These are phyloP conservation scores for Primulina huaijiensis DNA, from an alignment of 257 asterid species.

Conservation along the genomic window DNA sequence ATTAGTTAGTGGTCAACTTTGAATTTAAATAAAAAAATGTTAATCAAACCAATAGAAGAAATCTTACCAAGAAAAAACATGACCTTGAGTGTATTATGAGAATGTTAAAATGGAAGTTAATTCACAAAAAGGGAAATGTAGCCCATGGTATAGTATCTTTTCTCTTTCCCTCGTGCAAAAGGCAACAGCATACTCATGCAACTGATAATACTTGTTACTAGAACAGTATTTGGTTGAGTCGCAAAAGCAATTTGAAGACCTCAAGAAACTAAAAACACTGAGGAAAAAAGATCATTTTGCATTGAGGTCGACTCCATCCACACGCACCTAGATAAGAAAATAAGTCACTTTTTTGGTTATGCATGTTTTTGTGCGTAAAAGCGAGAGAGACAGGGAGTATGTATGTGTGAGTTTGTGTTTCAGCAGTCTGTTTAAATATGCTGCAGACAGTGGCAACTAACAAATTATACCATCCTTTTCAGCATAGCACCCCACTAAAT, in stretches of 20 bases:
- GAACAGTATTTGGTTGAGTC: background rate
- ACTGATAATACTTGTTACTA: background rate
- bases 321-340: background rate
- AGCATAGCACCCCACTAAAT: no score
- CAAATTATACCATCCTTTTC: no score
- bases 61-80: background rate
- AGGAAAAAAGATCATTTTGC: background rate
- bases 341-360: background rate
- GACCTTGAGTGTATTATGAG: background rate
- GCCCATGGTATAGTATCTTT: background rate
- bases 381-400: no score
- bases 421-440: no score
- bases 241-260: background rate
- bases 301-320: background rate
- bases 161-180: background rate
- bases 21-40: slow-evolving; percentile 8
- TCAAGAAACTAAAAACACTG: no score
- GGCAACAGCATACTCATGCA: background rate
- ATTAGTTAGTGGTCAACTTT: slow-evolving; percentile 6
- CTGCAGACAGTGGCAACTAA: no score
- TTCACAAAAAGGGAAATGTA: background rate
- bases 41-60: slow-evolving; percentile 11
- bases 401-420: no score
- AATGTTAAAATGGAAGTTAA: no score
- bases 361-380: background rate